phyloP scores from a whole-genome alignment of 345 rosid species.

The Brassica juncea region DNA sequence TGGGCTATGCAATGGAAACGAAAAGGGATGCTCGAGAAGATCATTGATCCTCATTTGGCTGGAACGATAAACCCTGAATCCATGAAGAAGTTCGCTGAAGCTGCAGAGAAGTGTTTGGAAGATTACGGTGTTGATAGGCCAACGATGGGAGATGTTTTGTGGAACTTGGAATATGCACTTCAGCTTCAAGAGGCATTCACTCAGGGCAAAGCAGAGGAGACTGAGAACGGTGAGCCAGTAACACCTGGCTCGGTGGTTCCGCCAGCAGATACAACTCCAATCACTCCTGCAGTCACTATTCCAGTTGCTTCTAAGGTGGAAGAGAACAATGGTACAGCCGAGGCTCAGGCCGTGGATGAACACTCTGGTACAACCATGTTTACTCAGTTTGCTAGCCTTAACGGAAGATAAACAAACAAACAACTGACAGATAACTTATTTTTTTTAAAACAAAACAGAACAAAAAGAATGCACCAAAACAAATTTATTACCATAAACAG shows the following conservation, averaged over 20 bases:
- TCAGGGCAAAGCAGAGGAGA: slow-evolving; percentile 56
- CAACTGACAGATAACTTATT: slow-evolving; percentile 5
- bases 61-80: slow-evolving; percentile 59
- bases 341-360: slow-evolving; percentile 47
- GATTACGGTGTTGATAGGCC: slow-evolving; percentile 47
- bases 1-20: slow-evolving; percentile 66
- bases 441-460: not conserved
- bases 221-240: slow-evolving; percentile 44
- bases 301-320: slow-evolving; percentile 44
- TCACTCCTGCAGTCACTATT: slow-evolving; percentile 26
- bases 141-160: slow-evolving; percentile 47
- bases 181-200: slow-evolving; percentile 74
- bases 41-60: slow-evolving; percentile 52
- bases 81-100: slow-evolving; percentile 52
- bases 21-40: slow-evolving; percentile 49
- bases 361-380: slow-evolving; percentile 75
- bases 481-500: slow-evolving; percentile 7
- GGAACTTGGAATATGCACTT: slow-evolving; percentile 53
- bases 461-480: slow-evolving; percentile 12
- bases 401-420: slow-evolving; percentile 53
- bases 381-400: slow-evolving; percentile 58
- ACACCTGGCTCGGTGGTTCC: slow-evolving; percentile 29
- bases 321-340: slow-evolving; percentile 44
- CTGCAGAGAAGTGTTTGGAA: slow-evolving; percentile 46
- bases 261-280: slow-evolving; percentile 34